Evolutionary conservation across 1,284 basidiomycete species (phyloP).

Genomic region (Irpex sp.): DNA sequence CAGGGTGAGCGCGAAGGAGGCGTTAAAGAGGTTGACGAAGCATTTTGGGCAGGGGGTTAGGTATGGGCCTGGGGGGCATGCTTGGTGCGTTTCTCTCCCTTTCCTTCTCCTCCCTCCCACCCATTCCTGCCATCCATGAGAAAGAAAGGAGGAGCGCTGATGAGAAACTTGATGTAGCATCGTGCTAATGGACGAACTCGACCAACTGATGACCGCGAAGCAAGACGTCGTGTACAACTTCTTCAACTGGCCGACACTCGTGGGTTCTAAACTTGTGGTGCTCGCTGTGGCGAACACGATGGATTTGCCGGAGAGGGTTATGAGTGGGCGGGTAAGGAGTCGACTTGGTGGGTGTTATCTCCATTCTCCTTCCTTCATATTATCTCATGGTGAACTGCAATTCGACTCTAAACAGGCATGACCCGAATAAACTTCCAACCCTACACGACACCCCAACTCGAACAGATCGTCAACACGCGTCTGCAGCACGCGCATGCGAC

Average conservation of each 20-base stretch:
- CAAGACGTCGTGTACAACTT: conserved; percentile 99
- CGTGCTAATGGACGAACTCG: conserved; percentile 97
- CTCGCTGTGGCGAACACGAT: conserved; percentile 98
- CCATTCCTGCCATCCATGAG: too few species aligned
- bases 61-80: conserved; percentile 65
- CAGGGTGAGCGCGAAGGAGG: conserved; percentile 67
- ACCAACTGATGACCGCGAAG: conserved; percentile 93
- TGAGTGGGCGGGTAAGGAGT: conserved; percentile 90
- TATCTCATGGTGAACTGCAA: too few species aligned
- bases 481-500: conserved; percentile 57
- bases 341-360: conserved; percentile 66
- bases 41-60: conserved; percentile 56
- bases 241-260: conserved; percentile 97
- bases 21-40: conserved; percentile 59
- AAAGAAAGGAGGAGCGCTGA: not conserved
- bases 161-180: conserved; percentile 50
- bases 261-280: conserved; percentile 85
- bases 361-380: too few species aligned
- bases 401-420: conserved; percentile 38
- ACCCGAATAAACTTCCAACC: conserved; percentile 94
- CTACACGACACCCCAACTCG: conserved; percentile 80
- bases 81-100: conserved; percentile 46
- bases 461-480: conserved; percentile 84
- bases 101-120: too few species aligned
- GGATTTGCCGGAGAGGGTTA: conserved; percentile 93